Conservation (phyloP, 2,329 filamentous ascomycete genomes). For the Penicillium sp. region DNA sequence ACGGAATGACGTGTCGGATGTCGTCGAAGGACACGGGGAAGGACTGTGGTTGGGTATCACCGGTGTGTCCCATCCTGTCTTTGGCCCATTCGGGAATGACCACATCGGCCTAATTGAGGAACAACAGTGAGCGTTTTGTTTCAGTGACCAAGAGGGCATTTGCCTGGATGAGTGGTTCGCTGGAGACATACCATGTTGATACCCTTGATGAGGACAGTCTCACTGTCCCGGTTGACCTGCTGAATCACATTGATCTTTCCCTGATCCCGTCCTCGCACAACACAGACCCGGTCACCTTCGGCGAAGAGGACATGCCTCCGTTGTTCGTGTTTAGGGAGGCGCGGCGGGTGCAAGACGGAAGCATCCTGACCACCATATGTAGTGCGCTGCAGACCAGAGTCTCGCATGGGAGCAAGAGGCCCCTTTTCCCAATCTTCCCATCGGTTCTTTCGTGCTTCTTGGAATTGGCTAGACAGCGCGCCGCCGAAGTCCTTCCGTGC, state of each 20-base stretch:
- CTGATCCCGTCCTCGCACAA: conserved; percentile 74
- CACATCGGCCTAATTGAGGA: conserved; percentile 41
- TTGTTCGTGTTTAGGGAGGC: conserved; percentile 42
- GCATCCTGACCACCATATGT: conserved; percentile 59
- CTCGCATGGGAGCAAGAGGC: conserved; percentile 72
- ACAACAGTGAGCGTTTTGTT: conserved; percentile 8
- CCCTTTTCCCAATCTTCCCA: conserved; percentile 78
- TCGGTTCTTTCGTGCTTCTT: conserved; percentile 56
- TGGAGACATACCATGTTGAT: conserved; percentile 59
- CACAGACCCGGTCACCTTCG: conserved; percentile 74
- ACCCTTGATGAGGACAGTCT: conserved; percentile 61
- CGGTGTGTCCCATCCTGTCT: conserved; percentile 39
- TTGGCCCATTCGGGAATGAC: conserved; percentile 41
- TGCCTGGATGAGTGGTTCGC: background rate
- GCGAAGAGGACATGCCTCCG: conserved; percentile 60
- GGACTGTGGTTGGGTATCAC: conserved; percentile 50
- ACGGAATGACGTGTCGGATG: conserved; percentile 77
- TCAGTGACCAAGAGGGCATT: background rate
- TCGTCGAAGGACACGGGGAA: conserved; percentile 65
- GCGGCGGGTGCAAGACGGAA: conserved; percentile 37
- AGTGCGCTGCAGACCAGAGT: conserved; percentile 60
- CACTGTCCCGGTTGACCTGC: conserved; percentile 55
- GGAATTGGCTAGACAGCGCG: conserved; percentile 40
- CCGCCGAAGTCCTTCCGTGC: conserved; percentile 34
- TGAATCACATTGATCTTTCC: conserved; percentile 78